Evolutionary conservation across 1,284 basidiomycete species (phyloP).

Genomic region (Puccinia horiana): DNA sequence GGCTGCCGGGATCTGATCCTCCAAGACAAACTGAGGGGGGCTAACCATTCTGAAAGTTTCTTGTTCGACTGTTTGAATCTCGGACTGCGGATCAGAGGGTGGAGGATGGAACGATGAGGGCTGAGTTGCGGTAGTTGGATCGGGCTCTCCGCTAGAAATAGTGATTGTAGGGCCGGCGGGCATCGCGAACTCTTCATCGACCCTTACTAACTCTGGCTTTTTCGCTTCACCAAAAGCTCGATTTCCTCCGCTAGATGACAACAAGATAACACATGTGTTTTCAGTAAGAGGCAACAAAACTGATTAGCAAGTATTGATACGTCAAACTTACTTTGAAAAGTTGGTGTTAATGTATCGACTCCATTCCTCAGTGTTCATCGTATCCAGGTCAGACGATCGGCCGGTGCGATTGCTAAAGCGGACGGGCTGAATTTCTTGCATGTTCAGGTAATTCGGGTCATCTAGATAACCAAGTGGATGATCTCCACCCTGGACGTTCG

Average conservation of each 20-base stretch:
- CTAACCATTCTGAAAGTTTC: slow-evolving; percentile 5
- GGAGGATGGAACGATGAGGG: background rate
- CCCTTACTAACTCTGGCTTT: background rate
- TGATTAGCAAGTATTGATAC: background rate
- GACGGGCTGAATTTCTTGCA: background rate
- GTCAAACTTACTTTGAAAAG: background rate
- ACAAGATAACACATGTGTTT: background rate
- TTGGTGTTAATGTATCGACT: slow-evolving; percentile 6
- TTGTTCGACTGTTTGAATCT: slow-evolving; percentile 17
- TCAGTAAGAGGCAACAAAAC: background rate
- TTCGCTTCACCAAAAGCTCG: background rate
- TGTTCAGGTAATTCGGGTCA: background rate
- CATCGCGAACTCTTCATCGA: background rate
- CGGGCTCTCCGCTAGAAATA: background rate
- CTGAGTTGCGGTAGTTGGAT: background rate
- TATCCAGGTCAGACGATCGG: slow-evolving; percentile 17
- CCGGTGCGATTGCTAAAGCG: slow-evolving; percentile 9
- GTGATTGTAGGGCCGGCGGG: background rate
- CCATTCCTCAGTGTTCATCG: slow-evolving; percentile 34
- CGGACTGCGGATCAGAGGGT: background rate
- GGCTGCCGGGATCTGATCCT: slow-evolving; percentile 5
- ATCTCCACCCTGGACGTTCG: background rate
- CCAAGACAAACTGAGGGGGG: background rate
- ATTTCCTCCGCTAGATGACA: background rate
- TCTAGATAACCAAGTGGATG: background rate